Conservation (phyloP, 768 basidiomycete species). For the Boletus insuetus region DNA sequence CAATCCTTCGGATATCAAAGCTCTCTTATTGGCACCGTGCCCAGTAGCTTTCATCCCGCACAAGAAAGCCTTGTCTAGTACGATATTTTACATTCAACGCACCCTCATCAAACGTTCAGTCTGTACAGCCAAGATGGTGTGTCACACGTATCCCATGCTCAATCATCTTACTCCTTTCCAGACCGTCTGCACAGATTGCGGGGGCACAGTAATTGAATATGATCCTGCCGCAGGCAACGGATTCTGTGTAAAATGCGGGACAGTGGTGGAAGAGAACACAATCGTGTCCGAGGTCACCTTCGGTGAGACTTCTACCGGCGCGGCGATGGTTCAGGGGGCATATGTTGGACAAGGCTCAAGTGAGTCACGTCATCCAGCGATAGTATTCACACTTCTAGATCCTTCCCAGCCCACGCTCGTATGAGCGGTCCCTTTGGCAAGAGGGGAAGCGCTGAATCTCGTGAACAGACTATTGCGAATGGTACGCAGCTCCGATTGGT, state of each 20-base stretch:
- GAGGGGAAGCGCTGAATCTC: slow-evolving; percentile 73
- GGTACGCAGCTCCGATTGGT: slow-evolving; percentile 43
- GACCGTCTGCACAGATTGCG: slow-evolving; percentile 74
- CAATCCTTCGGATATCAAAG: neutral
- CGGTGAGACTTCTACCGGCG: slow-evolving; percentile 89
- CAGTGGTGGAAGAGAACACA: slow-evolving; percentile 88
- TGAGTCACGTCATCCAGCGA: slow-evolving; percentile 40
- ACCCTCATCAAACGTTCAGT: too few species aligned
- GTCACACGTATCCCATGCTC: neutral
- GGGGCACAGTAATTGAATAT: slow-evolving; percentile 82
- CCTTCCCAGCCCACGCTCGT: slow-evolving; percentile 64
- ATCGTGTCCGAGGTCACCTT: slow-evolving; percentile 95
- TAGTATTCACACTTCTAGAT: neutral
- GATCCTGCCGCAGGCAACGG: slow-evolving; percentile 82
- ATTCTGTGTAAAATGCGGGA: slow-evolving; percentile 83
- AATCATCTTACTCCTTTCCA: slow-evolving; percentile 20
- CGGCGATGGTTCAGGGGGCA: slow-evolving; percentile 93
- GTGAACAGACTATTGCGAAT: slow-evolving; percentile 89
- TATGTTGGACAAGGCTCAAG: slow-evolving; percentile 91
- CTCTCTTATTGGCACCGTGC: neutral
- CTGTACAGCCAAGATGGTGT: slow-evolving; percentile 13
- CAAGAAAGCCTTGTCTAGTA: neutral
- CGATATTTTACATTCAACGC: neutral
- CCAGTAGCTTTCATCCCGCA: neutral
- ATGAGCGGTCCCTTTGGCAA: slow-evolving; percentile 83